phyloP scores from a whole-genome alignment of 148 eudicot genomes.

The Fagopyrum tataricum region DNA sequence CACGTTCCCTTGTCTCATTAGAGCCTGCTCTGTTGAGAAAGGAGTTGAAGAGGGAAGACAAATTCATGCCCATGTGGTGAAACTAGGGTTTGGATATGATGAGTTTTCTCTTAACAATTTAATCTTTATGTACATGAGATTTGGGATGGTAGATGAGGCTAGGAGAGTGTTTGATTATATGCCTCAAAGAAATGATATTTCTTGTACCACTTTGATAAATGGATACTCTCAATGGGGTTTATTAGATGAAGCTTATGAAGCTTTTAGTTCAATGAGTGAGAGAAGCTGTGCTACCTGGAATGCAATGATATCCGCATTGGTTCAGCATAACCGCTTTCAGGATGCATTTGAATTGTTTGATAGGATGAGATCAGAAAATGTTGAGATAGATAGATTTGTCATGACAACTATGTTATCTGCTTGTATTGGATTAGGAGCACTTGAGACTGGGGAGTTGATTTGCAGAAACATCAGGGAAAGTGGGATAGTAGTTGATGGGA shows the following conservation, averaged over 20 bases:
- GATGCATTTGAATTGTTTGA: conserved; percentile 54
- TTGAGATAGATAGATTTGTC: conserved; percentile 47
- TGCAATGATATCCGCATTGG: conserved; percentile 62
- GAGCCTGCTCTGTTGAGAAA: conserved; percentile 34
- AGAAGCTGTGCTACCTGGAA: conserved; percentile 54
- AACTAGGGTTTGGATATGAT: conserved; percentile 41
- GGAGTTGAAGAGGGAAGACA: conserved; percentile 47
- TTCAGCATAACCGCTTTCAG: conserved; percentile 37
- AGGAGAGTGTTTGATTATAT: conserved; percentile 42
- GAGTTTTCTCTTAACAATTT: conserved; percentile 54
- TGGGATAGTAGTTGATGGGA: conserved; percentile 37
- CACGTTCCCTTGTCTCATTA: conserved; percentile 56
- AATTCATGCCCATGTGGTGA: conserved; percentile 57
- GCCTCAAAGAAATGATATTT: conserved; percentile 39
- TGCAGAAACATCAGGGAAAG: conserved; percentile 41
- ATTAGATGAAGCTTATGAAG: conserved; percentile 43
- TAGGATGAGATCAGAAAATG: conserved; percentile 40
- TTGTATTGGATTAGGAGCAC: conserved; percentile 51
- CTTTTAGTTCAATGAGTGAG: conserved; percentile 38
- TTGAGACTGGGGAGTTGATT: conserved; percentile 36
- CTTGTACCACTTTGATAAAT: conserved; percentile 75
- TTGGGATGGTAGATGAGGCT: conserved; percentile 42
- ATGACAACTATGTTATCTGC: conserved; percentile 77
- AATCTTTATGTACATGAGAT: conserved; percentile 69
- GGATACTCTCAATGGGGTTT: conserved; percentile 59